Evolutionary conservation across 2,329 filamentous ascomycete genomes (phyloP).

Genomic region (Macrophomina tecta): DNA sequence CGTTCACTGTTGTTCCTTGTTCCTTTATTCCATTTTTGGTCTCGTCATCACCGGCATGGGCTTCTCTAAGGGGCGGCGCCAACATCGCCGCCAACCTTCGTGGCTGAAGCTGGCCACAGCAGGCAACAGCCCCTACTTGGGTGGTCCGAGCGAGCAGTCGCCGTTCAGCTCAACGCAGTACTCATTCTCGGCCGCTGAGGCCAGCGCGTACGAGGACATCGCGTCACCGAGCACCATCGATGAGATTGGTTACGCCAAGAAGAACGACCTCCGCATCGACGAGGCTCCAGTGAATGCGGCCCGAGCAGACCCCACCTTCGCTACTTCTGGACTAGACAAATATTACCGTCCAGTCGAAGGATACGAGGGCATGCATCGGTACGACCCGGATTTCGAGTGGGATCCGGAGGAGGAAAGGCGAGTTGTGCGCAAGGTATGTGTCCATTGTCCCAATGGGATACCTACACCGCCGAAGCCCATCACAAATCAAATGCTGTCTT

Average conservation of each 20-base stretch:
- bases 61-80: constrained; percentile 17
- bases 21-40: background rate
- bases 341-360: constrained; percentile 59
- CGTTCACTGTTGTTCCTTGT: background rate
- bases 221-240: constrained; percentile 17
- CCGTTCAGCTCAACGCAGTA: constrained; percentile 26
- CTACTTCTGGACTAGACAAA: constrained; percentile 41
- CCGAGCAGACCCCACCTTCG: constrained; percentile 35
- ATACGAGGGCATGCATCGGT: constrained; percentile 66
- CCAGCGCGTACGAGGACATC: constrained; percentile 26
- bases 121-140: constrained; percentile 9
- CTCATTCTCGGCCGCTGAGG: constrained; percentile 13
- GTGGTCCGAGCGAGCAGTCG: constrained; percentile 12
- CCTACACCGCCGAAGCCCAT: background rate
- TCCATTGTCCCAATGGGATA: background rate
- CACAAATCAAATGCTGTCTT: background rate
- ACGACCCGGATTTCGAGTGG: constrained; percentile 64
- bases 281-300: constrained; percentile 6
- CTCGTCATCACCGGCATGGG: constrained; percentile 15
- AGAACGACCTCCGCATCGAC: constrained; percentile 22
- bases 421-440: constrained; percentile 59
- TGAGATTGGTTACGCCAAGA: constrained; percentile 23
- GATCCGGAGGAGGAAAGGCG: constrained; percentile 61
- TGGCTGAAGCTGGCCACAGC: constrained; percentile 23
- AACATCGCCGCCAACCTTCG: constrained; percentile 14